Evolutionary conservation across 768 basidiomycete genomes (phyloP), one percentile per base, ranked within the genome.

Genomic region (Polyporus arcularius): DNA sequence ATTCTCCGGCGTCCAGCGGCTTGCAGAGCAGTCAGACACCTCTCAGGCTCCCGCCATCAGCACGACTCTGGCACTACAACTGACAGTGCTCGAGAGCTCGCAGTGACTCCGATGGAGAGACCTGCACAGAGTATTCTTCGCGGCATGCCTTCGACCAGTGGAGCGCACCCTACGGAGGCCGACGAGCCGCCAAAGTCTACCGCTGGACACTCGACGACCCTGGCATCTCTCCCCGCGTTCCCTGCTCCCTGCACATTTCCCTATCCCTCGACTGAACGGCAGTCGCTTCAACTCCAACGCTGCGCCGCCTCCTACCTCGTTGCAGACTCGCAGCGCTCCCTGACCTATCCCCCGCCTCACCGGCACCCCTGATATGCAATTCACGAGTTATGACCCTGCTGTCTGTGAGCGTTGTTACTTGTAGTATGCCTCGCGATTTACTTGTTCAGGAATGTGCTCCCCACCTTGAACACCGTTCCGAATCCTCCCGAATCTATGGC

Each of bases 181-280:
- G 48, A 63, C 6, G 41, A 55, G 18, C 53, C 31, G 41, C 4
- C 60, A 50, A 15, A 63, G 61, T 12, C 68, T 70, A n/a, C 62
- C 61, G 15, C 65, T 64, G 39, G 61, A 57, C 75, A 76, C 71
- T 52, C 74, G 68, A 39, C 71, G 71, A 49, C 77, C 73, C 79
- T 89, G 16, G 80, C 86, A 18, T 87, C 88, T 1, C 75, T 92
- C 26, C 88, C 86, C 35, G 86, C 85, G 0, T 91, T 92, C 71
- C 90, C 90, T 26, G 72, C 80, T 0, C 90, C 90, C 90, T 0
- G 84, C 83, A 0, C 88, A 90, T 70, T 83, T 87, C 60, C 89
- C 89, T 14, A 72, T 87, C 14, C 89, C 86, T 39, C 80, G 83
- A 4, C 65, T 70, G 6, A 53, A 52, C 26, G 70, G 61, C 14